These are phyloP conservation scores for Triangularia setosa DNA, from an alignment of 2,329 filamentous ascomycete genomes.

Conservation along the genomic window DNA sequence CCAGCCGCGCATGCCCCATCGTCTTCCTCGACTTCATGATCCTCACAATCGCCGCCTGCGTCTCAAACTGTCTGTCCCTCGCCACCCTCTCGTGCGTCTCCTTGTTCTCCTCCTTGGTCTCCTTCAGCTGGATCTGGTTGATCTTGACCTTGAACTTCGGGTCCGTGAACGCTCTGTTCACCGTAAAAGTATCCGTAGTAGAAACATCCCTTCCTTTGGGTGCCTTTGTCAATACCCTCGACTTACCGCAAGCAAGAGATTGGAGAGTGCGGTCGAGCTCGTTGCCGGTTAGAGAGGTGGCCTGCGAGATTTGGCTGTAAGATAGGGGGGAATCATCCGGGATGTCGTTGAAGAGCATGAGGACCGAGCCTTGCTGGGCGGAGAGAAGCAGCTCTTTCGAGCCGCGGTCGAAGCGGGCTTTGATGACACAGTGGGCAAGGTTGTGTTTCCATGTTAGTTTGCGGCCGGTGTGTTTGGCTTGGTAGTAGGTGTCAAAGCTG, in stretches of 20 bases:
- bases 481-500: slow-evolving; percentile 82
- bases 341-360: slow-evolving; percentile 82
- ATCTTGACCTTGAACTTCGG: slow-evolving; percentile 92
- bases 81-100: slow-evolving; percentile 87
- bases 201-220: slow-evolving; percentile 81
- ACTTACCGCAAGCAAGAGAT: slow-evolving; percentile 87
- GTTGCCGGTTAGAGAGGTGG: slow-evolving; percentile 68
- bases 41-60: slow-evolving; percentile 90
- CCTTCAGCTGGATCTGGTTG: slow-evolving; percentile 96
- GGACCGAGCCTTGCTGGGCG: slow-evolving; percentile 85
- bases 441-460: slow-evolving; percentile 89
- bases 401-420: slow-evolving; percentile 73
- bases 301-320: slow-evolving; percentile 71
- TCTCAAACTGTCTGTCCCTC: slow-evolving; percentile 90
- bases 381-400: slow-evolving; percentile 86
- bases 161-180: slow-evolving; percentile 74
- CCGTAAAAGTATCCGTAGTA: slow-evolving; percentile 74
- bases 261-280: slow-evolving; percentile 90
- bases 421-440: slow-evolving; percentile 85
- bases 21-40: slow-evolving; percentile 95
- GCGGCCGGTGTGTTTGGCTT: slow-evolving; percentile 81
- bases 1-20: slow-evolving; percentile 80
- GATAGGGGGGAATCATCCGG: slow-evolving; percentile 50
- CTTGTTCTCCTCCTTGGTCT: slow-evolving; percentile 92
- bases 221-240: slow-evolving; percentile 77